Base-by-base conservation (phyloP, 306 rosid species). In the Lathyrus sativus region DNA sequence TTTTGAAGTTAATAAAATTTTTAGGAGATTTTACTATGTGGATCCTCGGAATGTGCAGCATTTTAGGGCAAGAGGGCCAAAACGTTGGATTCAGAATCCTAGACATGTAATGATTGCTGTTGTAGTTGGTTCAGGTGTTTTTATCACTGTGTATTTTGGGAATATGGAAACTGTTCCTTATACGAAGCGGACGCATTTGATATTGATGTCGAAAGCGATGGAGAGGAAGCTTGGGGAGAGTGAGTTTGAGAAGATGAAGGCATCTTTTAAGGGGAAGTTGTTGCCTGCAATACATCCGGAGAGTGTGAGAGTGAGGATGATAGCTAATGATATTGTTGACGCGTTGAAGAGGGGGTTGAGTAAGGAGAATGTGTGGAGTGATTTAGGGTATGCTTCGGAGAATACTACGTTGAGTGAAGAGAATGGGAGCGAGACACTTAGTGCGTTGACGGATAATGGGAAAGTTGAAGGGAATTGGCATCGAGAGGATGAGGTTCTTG, bases 201-300 rank as follows among this genome's bases (percentile, higher is more conserved):
- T 92, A 67, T 89, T 90, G n/a, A 39, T 88, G 68, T 82, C 98
- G 2, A 82, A 44, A 35, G 7, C 31, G 11, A 39, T 79, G 81
- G 98, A 93, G 85, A 85, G 65, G 86, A 79, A 4, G 76, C 76
- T 88, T 5, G 97, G 96, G 22, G 96, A 93, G 87, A 17, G 61
- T 3, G 63, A 81, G 45, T 93, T 93, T 54, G 78, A 90, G 46
- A 61, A 90, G 17, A 75, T 85, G 78, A 88, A 90, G 70, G 82
- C 33, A 0, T 57, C 59, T n/a, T 90, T 85, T 56, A 90, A 90
- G 48, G 96, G 90, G 22, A 86, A 85, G 78, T 82, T 85, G 3
- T 24, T 92, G 72, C 96, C 96, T 53, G 84, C 96, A 4, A 78
- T 83, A 44, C 96, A 92, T 62, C 96, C 96, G 1, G 91, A 90